These are phyloP conservation scores for Forsythia viridissima DNA, from an alignment of 257 asterid species.

Conservation along the genomic window DNA sequence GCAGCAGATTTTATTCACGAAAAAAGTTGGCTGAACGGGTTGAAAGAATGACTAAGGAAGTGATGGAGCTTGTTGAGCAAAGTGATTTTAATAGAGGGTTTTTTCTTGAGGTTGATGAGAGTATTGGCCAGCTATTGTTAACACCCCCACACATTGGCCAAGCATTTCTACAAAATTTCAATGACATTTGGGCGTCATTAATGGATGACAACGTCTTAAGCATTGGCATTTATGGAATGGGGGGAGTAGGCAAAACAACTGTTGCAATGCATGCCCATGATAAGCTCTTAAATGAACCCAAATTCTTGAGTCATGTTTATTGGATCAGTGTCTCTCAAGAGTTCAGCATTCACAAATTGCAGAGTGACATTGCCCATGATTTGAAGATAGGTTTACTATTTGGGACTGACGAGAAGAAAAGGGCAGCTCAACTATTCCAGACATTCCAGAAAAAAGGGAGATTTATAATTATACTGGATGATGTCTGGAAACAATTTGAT, in stretches of 20 bases:
- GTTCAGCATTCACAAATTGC: slow-evolving; percentile 10
- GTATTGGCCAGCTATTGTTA: background rate
- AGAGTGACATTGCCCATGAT: slow-evolving; percentile 15
- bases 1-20: too few species aligned
- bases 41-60: background rate
- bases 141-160: slow-evolving; percentile 20
- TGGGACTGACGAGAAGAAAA: slow-evolving; percentile 5
- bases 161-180: slow-evolving; percentile 4
- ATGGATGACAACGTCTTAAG: slow-evolving; percentile 11
- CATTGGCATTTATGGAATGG: slow-evolving; percentile 25
- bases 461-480: slow-evolving; percentile 22
- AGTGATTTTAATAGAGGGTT: too few species aligned
- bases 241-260: slow-evolving; percentile 32
- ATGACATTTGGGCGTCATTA: slow-evolving; percentile 22
- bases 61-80: background rate
- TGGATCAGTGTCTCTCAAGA: slow-evolving; percentile 20
- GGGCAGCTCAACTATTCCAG: background rate
- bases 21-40: too few species aligned
- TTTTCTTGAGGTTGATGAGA: background rate
- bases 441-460: background rate
- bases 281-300: too few species aligned
- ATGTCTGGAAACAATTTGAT: slow-evolving; percentile 7
- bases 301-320: slow-evolving; percentile 1
- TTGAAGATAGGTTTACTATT: background rate
- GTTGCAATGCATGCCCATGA: too few species aligned